A percentile compares a stretch with the other conserved stretches of the same genome.
These are phyloP conservation scores for Umbelopsis sp. DNA, from an alignment of 192 early-diverging fungal genomes.

Conservation along the genomic window DNA sequence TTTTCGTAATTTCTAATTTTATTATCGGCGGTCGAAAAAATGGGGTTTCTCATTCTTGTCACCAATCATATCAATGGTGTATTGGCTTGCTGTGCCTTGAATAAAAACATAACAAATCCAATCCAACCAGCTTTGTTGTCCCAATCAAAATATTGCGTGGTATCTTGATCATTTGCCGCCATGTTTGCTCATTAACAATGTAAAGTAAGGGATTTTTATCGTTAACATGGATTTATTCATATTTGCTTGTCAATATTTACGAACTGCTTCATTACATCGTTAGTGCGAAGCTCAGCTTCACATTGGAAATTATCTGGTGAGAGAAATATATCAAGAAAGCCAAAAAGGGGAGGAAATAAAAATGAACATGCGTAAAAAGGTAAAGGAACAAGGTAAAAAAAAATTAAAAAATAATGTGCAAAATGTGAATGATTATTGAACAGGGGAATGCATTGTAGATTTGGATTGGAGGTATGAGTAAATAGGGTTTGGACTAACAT, in stretches of 20 bases:
- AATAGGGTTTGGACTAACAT: conserved; percentile 1
- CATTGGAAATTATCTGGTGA: too few species aligned
- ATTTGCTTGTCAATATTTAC: too few species aligned
- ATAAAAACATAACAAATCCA: too few species aligned
- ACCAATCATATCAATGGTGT: background rate
- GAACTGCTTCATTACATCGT: too few species aligned
- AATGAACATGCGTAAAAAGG: conserved; percentile 15
- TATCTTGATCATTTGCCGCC: too few species aligned
- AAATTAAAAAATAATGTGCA: background rate
- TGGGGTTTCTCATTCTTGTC: too few species aligned
- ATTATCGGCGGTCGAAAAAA: background rate
- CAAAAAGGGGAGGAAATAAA: conserved; percentile 18
- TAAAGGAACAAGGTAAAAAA: background rate
- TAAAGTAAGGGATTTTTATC: too few species aligned
- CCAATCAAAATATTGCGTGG: too few species aligned
- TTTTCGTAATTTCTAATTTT: background rate
- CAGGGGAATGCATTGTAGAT: conserved; percentile 23
- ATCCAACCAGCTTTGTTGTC: too few species aligned
- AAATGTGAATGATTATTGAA: conserved; percentile 20
- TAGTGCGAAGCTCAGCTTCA: too few species aligned
- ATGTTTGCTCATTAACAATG: too few species aligned
- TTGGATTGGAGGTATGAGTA: background rate
- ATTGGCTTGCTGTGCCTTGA: background rate
- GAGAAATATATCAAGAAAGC: background rate
- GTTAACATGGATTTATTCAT: too few species aligned